These are phyloP conservation scores for Fusarium vanettenii DNA, from an alignment of 2,329 filamentous ascomycete genomes.

Conservation along the genomic window DNA sequence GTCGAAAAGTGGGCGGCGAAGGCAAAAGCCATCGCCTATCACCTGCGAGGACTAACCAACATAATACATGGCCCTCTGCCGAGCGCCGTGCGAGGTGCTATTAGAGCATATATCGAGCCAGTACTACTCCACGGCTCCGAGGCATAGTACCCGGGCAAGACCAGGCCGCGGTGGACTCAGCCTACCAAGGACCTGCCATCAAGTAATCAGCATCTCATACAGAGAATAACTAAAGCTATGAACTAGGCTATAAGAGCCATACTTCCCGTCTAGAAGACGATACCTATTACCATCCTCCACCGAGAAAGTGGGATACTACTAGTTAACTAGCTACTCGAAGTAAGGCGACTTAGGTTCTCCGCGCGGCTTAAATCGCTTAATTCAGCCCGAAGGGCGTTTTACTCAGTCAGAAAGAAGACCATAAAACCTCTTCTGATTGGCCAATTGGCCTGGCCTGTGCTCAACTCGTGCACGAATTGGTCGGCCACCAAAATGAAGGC, in stretches of 20 bases:
- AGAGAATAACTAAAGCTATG: constrained; percentile 9
- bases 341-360: constrained; percentile 12
- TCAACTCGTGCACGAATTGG: too few relatives aligned
- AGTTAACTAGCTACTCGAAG: constrained; percentile 13
- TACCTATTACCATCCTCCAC: constrained; percentile 8
- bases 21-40: background rate
- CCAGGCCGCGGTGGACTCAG: background rate
- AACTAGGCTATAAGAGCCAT: background rate
- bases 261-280: background rate
- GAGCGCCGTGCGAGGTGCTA: background rate
- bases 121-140: background rate
- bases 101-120: background rate
- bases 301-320: constrained; percentile 9
- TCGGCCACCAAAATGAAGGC: too few relatives aligned
- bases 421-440: too few relatives aligned
- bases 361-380: background rate
- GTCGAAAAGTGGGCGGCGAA: background rate
- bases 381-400: too few relatives aligned
- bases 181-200: background rate
- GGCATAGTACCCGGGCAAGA: background rate
- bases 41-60: background rate
- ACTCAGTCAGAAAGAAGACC: too few relatives aligned
- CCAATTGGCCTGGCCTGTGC: too few relatives aligned
- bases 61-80: background rate
- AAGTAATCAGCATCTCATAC: constrained; percentile 6